A percentile compares a stretch with the other conserved stretches of the same genome.
These are phyloP conservation scores for Avena atlantica DNA, from an alignment of 176 grass and related monocot genomes.

Conservation along the genomic window DNA sequence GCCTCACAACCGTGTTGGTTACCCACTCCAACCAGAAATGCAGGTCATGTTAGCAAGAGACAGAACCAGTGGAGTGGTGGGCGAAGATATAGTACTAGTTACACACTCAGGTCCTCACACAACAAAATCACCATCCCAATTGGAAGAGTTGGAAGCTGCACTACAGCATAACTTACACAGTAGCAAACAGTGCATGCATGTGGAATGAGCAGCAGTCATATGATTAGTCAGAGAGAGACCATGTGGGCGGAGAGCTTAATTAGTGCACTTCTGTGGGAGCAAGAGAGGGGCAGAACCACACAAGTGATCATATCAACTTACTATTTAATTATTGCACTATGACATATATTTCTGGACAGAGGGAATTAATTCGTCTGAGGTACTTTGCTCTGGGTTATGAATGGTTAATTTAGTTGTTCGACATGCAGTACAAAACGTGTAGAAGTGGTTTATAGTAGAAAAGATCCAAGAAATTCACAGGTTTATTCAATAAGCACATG, in stretches of 20 bases:
- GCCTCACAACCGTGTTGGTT: not conserved
- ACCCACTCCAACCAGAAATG: not conserved
- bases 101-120: not conserved
- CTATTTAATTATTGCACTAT: not conserved
- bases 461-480: conserved; percentile 28
- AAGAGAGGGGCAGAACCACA: not conserved
- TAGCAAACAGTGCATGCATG: conserved; percentile 15
- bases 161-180: not conserved
- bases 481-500: conserved; percentile 25
- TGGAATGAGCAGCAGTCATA: conserved; percentile 1
- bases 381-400: conserved; percentile 15
- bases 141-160: not conserved
- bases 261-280: not conserved
- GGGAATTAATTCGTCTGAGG: not conserved
- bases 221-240: not conserved
- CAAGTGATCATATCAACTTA: not conserved
- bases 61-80: not conserved
- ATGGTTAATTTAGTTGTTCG: not conserved
- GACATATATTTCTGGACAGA: conserved; percentile 11
- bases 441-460: conserved; percentile 26
- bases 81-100: not conserved
- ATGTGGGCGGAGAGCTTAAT: not conserved
- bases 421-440: not conserved
- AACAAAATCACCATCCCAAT: conserved; percentile 6
- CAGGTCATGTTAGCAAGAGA: not conserved